Base-by-base conservation (phyloP, 1,139 yeast species). In the Hemisphaericaspora lyxosophila region DNA sequence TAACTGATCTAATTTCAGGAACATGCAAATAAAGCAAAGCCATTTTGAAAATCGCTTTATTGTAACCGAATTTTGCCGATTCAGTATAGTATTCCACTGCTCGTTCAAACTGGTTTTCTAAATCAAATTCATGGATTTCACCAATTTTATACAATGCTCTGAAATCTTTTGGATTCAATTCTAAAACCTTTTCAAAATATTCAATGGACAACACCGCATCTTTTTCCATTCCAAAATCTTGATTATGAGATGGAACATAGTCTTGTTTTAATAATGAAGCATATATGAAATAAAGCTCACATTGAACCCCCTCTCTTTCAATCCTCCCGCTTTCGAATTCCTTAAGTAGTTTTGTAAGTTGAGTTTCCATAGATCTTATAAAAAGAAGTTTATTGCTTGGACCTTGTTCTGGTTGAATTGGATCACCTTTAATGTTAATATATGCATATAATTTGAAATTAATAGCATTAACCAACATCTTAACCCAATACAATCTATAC, bases 351-450 rank as follows among this genome's bases (percentile, higher is more conserved):
- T 68, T 69, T 12, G 58, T 48, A 24, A 70, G 58, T 45, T 72
- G 76, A 22, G 63, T 69, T 18, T 63, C 59, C 17, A 72, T 58
- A 4, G 74, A 66, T 49, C 67, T 70, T 30, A 70, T 54, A 48
- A 69, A 72, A 17, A 62, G 53, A 8, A 59, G 54, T 48, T 66
- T 67, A 51, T 68, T 70, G 26, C 52, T 47, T 12, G 53, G 50
- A 8, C 57, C 58, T 38, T 62, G 63, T 24, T 63, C 71, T 3
- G 60, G 54, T 4, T 51, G 42, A n/a, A 67, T 54, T 12, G 59
- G 57, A 41, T 70, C 74, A 16, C 78, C 78, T 52, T 67, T 69
- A 40, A 72, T 69, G 48, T 68, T 71, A 40, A 72, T 64, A 44
- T 63, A 70, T 7, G 68, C 57, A 46, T 67, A 71, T 23, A 72